Percentiles rank a stretch among this genome's conserved stretches.
Conservation (phyloP, 495 filamentous ascomycete species). For the Daldinia decipiens region DNA sequence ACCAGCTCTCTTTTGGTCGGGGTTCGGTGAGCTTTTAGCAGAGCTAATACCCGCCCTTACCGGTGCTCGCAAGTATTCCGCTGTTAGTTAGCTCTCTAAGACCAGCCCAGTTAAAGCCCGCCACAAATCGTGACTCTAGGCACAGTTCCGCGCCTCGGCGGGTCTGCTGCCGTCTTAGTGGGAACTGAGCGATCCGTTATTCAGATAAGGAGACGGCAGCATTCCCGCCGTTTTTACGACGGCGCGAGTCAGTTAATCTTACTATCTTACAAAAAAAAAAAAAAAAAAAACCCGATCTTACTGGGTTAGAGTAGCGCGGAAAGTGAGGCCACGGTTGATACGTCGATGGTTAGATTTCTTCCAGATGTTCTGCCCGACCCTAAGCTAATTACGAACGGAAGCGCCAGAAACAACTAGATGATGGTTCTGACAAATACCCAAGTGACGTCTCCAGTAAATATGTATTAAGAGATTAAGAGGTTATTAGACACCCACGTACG, state of each 20-base stretch:
- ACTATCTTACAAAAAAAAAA: not conserved
- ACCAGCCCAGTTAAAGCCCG: not conserved
- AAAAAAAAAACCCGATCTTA: no score
- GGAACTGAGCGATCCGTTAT: not conserved
- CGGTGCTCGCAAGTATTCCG: not conserved
- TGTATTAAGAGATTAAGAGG: not conserved
- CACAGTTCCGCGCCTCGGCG: conserved; percentile 1
- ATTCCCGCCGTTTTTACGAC: conserved; percentile 6
- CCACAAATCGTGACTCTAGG: not conserved
- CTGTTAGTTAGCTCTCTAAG: not conserved
- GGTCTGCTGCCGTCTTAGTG: not conserved
- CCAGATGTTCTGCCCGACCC: conserved; percentile 17
- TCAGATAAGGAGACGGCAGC: conserved; percentile 4
- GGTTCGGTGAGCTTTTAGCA: not conserved
- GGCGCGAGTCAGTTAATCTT: conserved; percentile 25
- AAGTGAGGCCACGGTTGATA: not conserved
- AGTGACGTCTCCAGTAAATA: conserved; percentile 3
- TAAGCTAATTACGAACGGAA: conserved; percentile 1
- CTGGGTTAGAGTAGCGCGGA: not conserved
- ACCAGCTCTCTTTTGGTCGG: not conserved
- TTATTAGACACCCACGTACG: conserved; percentile 10
- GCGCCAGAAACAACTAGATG: not conserved
- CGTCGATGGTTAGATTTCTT: not conserved
- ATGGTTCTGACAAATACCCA: conserved; percentile 8
- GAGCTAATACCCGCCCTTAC: not conserved